Evolutionary conservation across 805 yeast genomes (phyloP).

Genomic region (Lipomyces kockii): DNA sequence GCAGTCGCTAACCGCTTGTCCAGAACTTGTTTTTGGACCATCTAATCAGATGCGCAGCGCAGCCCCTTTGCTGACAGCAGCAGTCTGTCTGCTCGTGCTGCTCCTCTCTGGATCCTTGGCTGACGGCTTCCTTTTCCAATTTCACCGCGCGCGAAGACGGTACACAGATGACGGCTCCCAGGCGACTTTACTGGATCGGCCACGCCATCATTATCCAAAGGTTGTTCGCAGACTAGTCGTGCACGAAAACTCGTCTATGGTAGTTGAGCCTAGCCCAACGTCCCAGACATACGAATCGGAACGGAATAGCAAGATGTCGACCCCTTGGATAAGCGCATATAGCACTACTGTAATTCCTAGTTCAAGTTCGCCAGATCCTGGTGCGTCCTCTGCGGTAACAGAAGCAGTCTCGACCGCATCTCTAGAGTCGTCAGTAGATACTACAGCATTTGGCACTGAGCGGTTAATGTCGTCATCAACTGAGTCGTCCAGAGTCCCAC

Average conservation of each 20-base stretch:
- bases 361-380: not conserved
- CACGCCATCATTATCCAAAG: constrained; percentile 18
- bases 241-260: constrained; percentile 22
- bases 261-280: not conserved
- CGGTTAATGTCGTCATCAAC: not conserved
- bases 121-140: constrained; percentile 5
- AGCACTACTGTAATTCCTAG: not conserved
- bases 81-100: not conserved
- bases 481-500: not conserved
- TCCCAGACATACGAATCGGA: not conserved
- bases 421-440: not conserved
- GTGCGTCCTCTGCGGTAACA: too few relatives aligned
- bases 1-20: not conserved
- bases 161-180: constrained; percentile 8
- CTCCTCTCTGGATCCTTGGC: not conserved
- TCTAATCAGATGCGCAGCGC: constrained; percentile 5
- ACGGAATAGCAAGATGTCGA: not conserved
- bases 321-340: not conserved
- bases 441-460: not conserved
- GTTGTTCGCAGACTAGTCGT: constrained; percentile 20
- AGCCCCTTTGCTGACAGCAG: not conserved
- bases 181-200: constrained; percentile 13
- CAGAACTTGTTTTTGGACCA: not conserved
- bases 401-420: too few relatives aligned
- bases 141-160: constrained; percentile 11